Base-by-base conservation (phyloP, 2,329 filamentous ascomycete genomes). In the Fusarium anguioides region DNA sequence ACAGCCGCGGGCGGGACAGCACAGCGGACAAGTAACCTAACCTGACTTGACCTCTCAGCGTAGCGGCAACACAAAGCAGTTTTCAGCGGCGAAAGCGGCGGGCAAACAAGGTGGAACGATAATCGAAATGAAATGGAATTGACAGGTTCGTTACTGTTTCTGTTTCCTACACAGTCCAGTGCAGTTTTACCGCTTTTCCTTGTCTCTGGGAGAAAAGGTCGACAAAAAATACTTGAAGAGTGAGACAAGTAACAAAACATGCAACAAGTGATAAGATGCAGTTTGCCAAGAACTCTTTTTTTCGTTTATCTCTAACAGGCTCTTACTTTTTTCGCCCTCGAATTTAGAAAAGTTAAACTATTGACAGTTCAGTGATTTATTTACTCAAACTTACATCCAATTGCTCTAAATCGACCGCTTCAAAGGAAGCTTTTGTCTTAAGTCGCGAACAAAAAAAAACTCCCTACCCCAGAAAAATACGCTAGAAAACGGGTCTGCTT, bases 401-500 rank as follows among this genome's bases (percentile, higher is more conserved):
- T 36, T 23, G 17, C 5, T 29, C 15, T 35, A 26, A 14, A 31
- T 37, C 59, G 18, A 20, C 46, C 46, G 51, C 64, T 54, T 52
- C 44, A 42, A 48, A 17, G 52, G 44, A 59, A 67, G 45, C 26
- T 35, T 23, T 41, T 27, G 33, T 26, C 29, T 41, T 27, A 27
- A 61, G 18, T 41, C 52, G 35, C 33, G 47, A 64, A 55, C 60
- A 27, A 42, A 56, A 54, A 60, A 42, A 56, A 54, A 60, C 59
- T 8, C 50, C 40, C 45, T 60, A 61, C 56, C 68, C 66, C 59
- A 66, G 66, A 47, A 68, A 65, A 56, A 45, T 26, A 29, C 68
- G 69, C 64, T 72, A 72, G 61, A 67, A 66, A 71, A 71, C 56
- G 65, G 69, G 67, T 45, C 64, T 52, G 50, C 45, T 47, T 61